Evolutionary conservation across 1,284 basidiomycete genomes (phyloP), one percentile per base, ranked within the genome.

Genomic region (Quambalaria eucalypti): DNA sequence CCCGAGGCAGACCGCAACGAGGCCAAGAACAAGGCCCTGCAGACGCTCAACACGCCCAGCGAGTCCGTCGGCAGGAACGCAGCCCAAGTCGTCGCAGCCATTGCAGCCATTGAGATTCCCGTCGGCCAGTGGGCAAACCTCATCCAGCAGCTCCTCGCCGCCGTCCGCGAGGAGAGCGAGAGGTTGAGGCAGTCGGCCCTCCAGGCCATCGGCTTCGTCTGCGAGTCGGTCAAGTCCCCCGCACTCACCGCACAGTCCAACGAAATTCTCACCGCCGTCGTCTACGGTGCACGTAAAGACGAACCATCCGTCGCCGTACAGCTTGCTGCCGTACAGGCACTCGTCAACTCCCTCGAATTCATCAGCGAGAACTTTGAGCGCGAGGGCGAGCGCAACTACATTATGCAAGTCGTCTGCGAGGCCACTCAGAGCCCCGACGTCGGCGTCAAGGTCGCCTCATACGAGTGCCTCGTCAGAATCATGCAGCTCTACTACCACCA

Each of bases 401-500:
- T 99, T 78, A 98, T 98, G 95, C 95, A 99, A 80, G 91, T 98
- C 50, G 89, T 98, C 26, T 99, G 93, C 76, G 95, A 98, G 76
- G 95, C 93, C 0, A 98, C 95, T 0, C 95, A 98, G 78, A 83
- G 87, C 16, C 77, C 83, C 44, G 90, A 97, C 51, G 90, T 96
- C 79, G 50, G 64, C 38, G 67, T 74, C 62, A 71, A 73, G 62
- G 68, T 72, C 12, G 65, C 69, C 10, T 68, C 71, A 14, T 99
- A 95, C 74, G 91, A 96, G 77, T 92, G 89, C 77, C 80, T 99
- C 16, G 95, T 98, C 47, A 84, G 86, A 69, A 93, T 97, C 75
- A 98, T 99, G 95, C 85, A 87, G 65, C 79, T 96, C 55, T 99
- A 98, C 80, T 99, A 99, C 78, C 90, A 95, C 74, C 96, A 95